Conservation (phyloP, 345 rosid species). For the Arabidopsis arenosa region DNA sequence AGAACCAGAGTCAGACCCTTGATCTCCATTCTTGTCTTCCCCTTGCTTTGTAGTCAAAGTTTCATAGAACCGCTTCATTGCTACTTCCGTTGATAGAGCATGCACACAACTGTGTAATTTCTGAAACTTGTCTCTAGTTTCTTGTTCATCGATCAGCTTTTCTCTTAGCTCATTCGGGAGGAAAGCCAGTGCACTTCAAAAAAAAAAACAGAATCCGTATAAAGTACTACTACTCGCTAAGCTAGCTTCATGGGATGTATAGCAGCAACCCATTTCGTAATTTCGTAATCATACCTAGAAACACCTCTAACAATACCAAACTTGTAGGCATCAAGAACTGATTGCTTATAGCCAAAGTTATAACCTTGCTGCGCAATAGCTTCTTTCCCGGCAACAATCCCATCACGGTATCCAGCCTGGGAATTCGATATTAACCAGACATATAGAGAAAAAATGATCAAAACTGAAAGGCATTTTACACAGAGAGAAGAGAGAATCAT, state of each 20-base stretch:
- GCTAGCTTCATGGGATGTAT: background rate
- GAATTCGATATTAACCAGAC: background rate
- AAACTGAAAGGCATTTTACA: constrained; percentile 1
- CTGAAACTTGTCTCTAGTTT: constrained; percentile 49
- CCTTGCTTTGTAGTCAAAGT: no score
- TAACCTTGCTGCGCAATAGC: constrained; percentile 82
- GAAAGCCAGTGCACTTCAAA: constrained; percentile 60
- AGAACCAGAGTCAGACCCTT: no score
- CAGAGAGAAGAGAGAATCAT: background rate
- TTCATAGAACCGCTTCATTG: no score
- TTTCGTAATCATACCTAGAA: constrained; percentile 54
- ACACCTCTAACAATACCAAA: constrained; percentile 85
- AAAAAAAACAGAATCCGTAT: background rate
- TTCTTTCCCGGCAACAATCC: constrained; percentile 76
- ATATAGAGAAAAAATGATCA: background rate
- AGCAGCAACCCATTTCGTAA: background rate
- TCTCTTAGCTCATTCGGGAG: constrained; percentile 64
- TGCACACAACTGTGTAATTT: constrained; percentile 44
- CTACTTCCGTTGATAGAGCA: no score
- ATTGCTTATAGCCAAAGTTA: constrained; percentile 71
- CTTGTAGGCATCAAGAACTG: constrained; percentile 64
- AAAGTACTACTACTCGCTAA: background rate
- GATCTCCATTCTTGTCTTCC: no score
- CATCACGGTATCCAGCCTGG: constrained; percentile 85
- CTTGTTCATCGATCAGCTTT: constrained; percentile 56